Conservation (phyloP, 805 yeast genomes). For the Yarrowia yakushimensis region DNA sequence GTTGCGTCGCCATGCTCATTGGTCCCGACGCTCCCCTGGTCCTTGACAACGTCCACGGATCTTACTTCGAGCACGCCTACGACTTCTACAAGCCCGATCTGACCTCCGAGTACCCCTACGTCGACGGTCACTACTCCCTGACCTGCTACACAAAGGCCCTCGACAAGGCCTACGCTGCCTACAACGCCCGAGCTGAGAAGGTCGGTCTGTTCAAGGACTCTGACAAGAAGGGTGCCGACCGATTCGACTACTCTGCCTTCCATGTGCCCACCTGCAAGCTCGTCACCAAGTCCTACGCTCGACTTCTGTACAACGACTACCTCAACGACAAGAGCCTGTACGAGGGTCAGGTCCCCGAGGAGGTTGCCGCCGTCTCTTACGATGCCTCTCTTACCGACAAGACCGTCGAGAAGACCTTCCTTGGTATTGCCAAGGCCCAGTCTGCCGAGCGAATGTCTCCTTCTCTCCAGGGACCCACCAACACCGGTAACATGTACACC, state of each 20-base stretch:
- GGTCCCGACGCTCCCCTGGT: conserved; percentile 98
- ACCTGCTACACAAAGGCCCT: conserved; percentile 91
- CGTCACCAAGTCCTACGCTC: conserved; percentile 87
- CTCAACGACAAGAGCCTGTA: conserved; percentile 61
- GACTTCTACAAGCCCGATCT: conserved; percentile 98
- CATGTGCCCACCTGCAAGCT: conserved; percentile 98
- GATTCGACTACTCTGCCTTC: conserved; percentile 91
- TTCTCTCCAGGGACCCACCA: conserved; percentile 82
- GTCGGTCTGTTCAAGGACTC: conserved; percentile 45
- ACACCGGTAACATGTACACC: conserved; percentile 97
- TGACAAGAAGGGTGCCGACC: conserved; percentile 48
- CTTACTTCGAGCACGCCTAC: conserved; percentile 94
- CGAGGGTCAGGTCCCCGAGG: conserved; percentile 49
- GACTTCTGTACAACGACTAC: conserved; percentile 87
- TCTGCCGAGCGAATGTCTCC: conserved; percentile 70
- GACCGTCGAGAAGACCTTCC: conserved; percentile 77
- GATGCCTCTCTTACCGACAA: conserved; percentile 78
- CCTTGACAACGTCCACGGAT: conserved; percentile 82
- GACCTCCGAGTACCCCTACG: conserved; percentile 93
- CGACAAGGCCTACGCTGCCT: conserved; percentile 78
- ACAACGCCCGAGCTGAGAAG: conserved; percentile 69
- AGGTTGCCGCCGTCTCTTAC: conserved; percentile 59
- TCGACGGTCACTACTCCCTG: conserved; percentile 94
- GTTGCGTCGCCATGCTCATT: conserved; percentile 87
- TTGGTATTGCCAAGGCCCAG: conserved; percentile 67